A percentile compares a stretch with the other conserved stretches of the same genome.
These are phyloP conservation scores for Drosera spatulata DNA, from an alignment of 179 eudicot genomes.

Conservation along the genomic window DNA sequence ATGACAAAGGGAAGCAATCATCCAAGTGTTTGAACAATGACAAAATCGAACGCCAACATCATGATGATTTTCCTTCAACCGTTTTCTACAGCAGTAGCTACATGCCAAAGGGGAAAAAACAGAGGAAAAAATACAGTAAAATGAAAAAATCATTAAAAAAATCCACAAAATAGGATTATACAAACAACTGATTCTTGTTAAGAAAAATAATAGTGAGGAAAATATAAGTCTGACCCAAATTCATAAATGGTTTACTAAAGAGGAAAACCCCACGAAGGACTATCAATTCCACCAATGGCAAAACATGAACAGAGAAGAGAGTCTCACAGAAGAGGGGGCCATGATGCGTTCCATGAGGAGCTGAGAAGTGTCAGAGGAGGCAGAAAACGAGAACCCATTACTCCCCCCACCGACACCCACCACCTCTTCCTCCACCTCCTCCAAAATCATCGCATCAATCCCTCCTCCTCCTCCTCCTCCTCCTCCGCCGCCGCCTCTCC, in stretches of 20 bases:
- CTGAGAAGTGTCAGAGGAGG: slow-evolving; percentile 81
- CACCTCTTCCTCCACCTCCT: slow-evolving; percentile 33
- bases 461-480: slow-evolving; percentile 6
- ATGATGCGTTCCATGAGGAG: slow-evolving; percentile 88
- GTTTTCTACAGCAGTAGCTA: too few relatives aligned
- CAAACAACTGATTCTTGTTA: too few relatives aligned
- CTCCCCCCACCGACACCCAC: slow-evolving; percentile 22
- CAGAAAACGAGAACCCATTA: slow-evolving; percentile 61
- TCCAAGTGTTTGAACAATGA: too few relatives aligned
- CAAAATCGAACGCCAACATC: too few relatives aligned
- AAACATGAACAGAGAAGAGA: slow-evolving; percentile 15
- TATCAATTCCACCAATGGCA: neutral
- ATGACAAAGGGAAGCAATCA: too few relatives aligned
- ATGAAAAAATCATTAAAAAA: too few relatives aligned
- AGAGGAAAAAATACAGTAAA: too few relatives aligned
- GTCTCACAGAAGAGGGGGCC: slow-evolving; percentile 58
- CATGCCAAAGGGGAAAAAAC: too few relatives aligned
- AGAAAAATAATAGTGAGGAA: neutral
- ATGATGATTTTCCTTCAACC: too few relatives aligned
- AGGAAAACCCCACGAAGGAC: neutral
- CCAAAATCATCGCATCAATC: slow-evolving; percentile 21
- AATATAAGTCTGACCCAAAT: neutral
- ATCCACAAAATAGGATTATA: too few relatives aligned
- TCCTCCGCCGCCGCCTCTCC: slow-evolving; percentile 2
- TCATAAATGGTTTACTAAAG: neutral